Evolutionary conservation across 2,329 filamentous ascomycete genomes (phyloP).

Genomic region (Pseudogymnoascus sp.): DNA sequence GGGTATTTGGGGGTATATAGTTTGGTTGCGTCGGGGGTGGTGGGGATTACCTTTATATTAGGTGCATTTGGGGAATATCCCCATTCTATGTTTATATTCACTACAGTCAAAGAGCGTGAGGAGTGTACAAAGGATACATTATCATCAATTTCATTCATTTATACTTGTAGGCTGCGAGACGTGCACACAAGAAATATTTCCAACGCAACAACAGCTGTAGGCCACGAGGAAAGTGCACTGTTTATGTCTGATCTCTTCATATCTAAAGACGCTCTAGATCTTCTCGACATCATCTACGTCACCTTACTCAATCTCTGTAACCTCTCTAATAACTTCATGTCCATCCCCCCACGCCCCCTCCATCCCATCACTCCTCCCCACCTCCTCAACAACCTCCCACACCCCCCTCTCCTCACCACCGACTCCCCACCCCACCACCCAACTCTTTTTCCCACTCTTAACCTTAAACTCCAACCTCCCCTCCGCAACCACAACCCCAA

Average conservation of each 20-base stretch:
- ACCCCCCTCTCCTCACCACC: conserved; percentile 19
- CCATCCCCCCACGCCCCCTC: neutral
- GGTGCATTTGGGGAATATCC: neutral
- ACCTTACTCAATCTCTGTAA: neutral
- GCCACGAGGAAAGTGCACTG: neutral
- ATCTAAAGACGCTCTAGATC: neutral
- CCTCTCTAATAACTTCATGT: neutral
- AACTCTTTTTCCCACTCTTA: conserved; percentile 20
- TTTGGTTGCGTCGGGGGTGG: neutral
- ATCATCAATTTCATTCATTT: neutral
- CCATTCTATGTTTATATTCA: too few species aligned
- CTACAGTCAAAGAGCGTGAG: neutral
- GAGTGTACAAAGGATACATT: neutral
- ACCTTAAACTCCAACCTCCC: conserved; percentile 17
- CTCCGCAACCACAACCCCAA: conserved; percentile 9
- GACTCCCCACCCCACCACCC: conserved; percentile 13
- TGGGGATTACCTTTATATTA: neutral
- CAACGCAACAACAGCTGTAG: neutral
- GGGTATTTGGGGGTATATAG: neutral
- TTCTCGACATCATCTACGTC: neutral
- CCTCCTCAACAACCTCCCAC: conserved; percentile 19
- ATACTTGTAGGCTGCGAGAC: neutral
- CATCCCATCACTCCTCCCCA: conserved; percentile 17
- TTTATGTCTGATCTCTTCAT: neutral
- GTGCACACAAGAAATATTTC: neutral